phyloP scores from a whole-genome alignment of 208 protist species.

The Trypanosoma rangeli region DNA sequence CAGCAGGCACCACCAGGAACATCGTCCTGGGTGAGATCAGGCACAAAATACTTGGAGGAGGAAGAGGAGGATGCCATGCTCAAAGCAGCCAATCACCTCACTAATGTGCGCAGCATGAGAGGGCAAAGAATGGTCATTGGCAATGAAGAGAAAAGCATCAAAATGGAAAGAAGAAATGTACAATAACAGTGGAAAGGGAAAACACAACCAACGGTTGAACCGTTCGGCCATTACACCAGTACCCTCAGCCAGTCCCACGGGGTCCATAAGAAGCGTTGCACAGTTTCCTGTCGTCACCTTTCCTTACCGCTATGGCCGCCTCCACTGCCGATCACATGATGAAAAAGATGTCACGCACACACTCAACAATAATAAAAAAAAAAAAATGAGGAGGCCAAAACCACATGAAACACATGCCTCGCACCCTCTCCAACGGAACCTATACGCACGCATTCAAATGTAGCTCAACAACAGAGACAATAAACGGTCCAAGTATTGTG shows the following conservation, averaged over 20 bases:
- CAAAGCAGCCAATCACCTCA: neutral
- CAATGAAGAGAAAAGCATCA: neutral
- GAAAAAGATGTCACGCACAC: too few relatives aligned
- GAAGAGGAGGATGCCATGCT: slow-evolving; percentile 30
- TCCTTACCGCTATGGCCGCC: neutral
- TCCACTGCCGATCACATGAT: too few relatives aligned
- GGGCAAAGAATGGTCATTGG: neutral
- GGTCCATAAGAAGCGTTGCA: neutral
- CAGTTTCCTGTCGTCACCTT: neutral
- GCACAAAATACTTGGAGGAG: slow-evolving; percentile 79
- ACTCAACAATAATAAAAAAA: neutral
- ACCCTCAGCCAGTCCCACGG: neutral
- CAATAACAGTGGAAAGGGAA: neutral
- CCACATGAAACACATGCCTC: neutral
- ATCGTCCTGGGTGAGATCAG: slow-evolving; percentile 80
- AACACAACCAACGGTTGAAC: neutral
- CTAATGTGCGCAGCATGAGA: neutral
- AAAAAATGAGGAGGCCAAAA: neutral
- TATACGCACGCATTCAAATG: neutral
- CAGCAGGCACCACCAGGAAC: slow-evolving; percentile 89
- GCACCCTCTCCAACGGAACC: neutral
- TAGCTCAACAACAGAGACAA: neutral
- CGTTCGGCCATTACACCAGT: neutral
- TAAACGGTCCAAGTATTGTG: neutral
- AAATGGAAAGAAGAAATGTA: neutral